Conservation (phyloP, 371 early-diverging fungal genomes). For the Choanephora cucurbitarum region DNA sequence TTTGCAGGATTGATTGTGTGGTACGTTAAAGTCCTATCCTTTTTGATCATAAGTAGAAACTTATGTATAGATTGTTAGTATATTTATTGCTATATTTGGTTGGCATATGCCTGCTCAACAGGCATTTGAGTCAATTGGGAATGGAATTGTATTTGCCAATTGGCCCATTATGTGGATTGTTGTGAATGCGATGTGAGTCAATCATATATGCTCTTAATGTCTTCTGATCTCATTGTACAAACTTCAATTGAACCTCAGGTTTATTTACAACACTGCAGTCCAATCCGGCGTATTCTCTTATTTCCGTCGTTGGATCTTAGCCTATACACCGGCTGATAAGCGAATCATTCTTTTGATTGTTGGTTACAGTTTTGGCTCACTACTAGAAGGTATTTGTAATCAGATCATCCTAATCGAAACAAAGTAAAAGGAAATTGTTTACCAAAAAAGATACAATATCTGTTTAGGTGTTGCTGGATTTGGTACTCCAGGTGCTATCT, state of each 20-base stretch:
- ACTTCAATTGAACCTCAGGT: too few species aligned
- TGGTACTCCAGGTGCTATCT: conserved; percentile 57
- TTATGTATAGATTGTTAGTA: conserved; percentile 24
- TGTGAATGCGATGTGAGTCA: conserved; percentile 45
- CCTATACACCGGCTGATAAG: conserved; percentile 48
- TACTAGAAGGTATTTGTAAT: conserved; percentile 42
- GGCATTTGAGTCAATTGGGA: conserved; percentile 42
- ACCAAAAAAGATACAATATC: background rate
- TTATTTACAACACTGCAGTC: conserved; percentile 47
- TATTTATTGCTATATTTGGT: conserved; percentile 54
- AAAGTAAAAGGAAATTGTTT: too few species aligned
- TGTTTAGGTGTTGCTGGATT: conserved; percentile 48
- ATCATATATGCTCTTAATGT: too few species aligned
- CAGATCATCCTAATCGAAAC: too few species aligned
- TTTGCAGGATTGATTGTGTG: conserved; percentile 34
- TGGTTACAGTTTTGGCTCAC: conserved; percentile 48
- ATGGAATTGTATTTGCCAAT: conserved; percentile 50
- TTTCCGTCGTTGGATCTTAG: conserved; percentile 52
- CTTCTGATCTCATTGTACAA: too few species aligned
- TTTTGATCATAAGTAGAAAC: background rate
- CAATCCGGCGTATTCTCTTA: conserved; percentile 48
- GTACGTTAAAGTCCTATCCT: conserved; percentile 11
- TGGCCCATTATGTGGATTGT: conserved; percentile 65
- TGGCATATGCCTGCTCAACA: conserved; percentile 59
- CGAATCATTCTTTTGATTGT: conserved; percentile 46